These are phyloP conservation scores for Suaeda aralocaspica DNA, from an alignment of 148 eudicot genomes.

Conservation along the genomic window DNA sequence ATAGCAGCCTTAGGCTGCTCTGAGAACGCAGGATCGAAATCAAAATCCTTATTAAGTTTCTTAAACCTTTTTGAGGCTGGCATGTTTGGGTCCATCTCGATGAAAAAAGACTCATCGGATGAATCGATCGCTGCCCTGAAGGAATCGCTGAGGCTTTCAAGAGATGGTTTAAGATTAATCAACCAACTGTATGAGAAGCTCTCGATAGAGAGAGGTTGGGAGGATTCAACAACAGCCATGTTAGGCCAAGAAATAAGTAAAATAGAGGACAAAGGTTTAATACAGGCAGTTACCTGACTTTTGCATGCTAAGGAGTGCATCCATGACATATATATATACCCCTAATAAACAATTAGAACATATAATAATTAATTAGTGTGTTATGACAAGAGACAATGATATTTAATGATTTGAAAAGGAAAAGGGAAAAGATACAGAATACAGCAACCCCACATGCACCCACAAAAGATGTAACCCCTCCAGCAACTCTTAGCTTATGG, in stretches of 20 bases:
- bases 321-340: conserved; percentile 26
- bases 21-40: conserved; percentile 45
- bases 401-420: conserved; percentile 34
- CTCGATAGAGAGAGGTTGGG: conserved; percentile 62
- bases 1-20: conserved; percentile 34
- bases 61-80: conserved; percentile 73
- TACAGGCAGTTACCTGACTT: conserved; percentile 17
- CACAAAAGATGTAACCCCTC: conserved; percentile 30
- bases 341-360: conserved; percentile 22
- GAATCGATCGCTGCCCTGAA: conserved; percentile 52
- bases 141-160: conserved; percentile 54
- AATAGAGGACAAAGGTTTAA: conserved; percentile 4
- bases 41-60: conserved; percentile 41
- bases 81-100: conserved; percentile 83
- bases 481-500: conserved; percentile 28
- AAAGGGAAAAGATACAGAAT: conserved; percentile 37
- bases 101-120: conserved; percentile 57
- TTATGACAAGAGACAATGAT: conserved; percentile 31
- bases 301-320: conserved; percentile 24
- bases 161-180: conserved; percentile 60
- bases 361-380: conserved; percentile 24
- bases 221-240: conserved; percentile 38
- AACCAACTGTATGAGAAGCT: conserved; percentile 85
- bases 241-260: background rate
- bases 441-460: conserved; percentile 41